Evolutionary conservation across 768 basidiomycete genomes (phyloP), one percentile per base, ranked within the genome.

Genomic region (Suillus weaverae): DNA sequence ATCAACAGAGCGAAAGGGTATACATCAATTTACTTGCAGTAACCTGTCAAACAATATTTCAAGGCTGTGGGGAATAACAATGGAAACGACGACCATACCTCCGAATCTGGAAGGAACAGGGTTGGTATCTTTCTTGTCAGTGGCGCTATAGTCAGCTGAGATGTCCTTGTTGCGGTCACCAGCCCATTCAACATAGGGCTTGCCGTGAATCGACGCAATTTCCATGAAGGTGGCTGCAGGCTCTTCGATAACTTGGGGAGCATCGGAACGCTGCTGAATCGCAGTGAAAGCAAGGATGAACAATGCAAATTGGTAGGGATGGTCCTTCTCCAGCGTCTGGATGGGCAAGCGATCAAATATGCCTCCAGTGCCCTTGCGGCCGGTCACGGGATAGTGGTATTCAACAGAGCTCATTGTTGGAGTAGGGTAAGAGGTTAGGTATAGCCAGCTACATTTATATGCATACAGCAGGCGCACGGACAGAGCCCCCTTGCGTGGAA

Each of bases 231-330:
- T 65, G n/a, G 62, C 64, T 14, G 61, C 33, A 4, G 30, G 74
- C 18, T 69, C 39, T 48, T 41, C 38, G n/a, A 46, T 1, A n/a
- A 18, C 50, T 5, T 50, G 39, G 13, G 38, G 16, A 26, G 50
- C 35, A 18, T 63, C 43, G 30, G 41, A 14, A 20, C 59, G 68
- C 55, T 63, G 62, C 46, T 69, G 68, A 18, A 69, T 36, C 4
- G 62, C 61, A 18, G 61, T 65, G 60, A 63, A 75, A 38, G 71
- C 65, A 20, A 74, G 67, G 62, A 74, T 32, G 30, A 74, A 74
- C 36, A 74, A 70, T 6, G 74, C 54, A 62, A 75, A 74, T 35
- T 74, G 73, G 62, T 70, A 63, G 4, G 72, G 70, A n/a, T 70
- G 66, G 5, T 67, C 55, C 4, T 22, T 60, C 51, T 60, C 18